Base-by-base conservation (phyloP, 306 rosid genomes). In the Dryas octopetala region DNA sequence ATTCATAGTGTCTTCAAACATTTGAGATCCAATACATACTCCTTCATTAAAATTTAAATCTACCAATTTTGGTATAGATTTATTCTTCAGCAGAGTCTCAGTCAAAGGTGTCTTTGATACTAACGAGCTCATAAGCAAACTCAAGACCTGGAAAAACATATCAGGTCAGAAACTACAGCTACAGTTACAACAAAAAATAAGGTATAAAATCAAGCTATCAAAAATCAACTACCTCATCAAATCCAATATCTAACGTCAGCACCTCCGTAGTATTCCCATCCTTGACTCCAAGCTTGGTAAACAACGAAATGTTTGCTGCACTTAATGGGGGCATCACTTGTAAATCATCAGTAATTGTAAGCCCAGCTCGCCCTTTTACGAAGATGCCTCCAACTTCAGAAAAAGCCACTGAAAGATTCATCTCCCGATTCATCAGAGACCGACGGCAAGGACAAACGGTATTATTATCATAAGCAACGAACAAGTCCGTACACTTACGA, bases 331-430 rank as follows among this genome's bases (percentile, higher is more conserved):
- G 72, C 13, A 75, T 23, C 3, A 75, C 79, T 54, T 75, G 46
- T 65, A 65, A 65, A 75, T 64, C 65, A 74, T 65, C 66, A 16
- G 8, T 54, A 53, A 65, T 9, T 23, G 43, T 65, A 50, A 51
- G 41, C n/a, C 72, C 12, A 44, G 50, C 5, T 7, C 4, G 6
- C 5, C 32, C 51, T 12, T 74, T 74, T 13, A 63, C 50, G 52
- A 74, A 63, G 7, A 48, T 51, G 1, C 40, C n/a, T 16, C 59
- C 62, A 19, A 9, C 71, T 74, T 10, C 6, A 62, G 63, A 2
- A 66, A 45, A n/a, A 48, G 0, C 13, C 6, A n/a, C 32, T 13
- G 47, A 73, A 23, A 62, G 5, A 11, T 4, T 1, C 4, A 11
- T 13, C 19, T 43, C 4, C 15, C 6, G 1, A 2, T 43, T 2